A percentile compares a stretch with the other conserved stretches of the same genome.
These are phyloP conservation scores for Agastache rugosa DNA, from an alignment of 257 asterid genomes.

Conservation along the genomic window DNA sequence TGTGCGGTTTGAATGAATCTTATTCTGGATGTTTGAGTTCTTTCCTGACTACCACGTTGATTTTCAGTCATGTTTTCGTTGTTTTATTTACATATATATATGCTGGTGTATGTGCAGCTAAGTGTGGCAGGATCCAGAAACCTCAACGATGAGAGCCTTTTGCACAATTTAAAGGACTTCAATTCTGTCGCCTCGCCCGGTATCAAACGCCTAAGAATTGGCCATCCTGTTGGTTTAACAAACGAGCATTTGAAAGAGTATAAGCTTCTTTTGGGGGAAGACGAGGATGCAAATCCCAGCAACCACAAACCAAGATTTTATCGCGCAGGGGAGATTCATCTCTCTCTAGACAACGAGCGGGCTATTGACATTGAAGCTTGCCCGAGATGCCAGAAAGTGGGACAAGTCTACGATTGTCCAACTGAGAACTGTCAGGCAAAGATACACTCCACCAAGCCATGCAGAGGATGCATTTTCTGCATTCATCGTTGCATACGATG, in stretches of 20 bases:
- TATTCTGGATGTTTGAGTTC: background rate
- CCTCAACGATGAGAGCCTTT: constrained; percentile 49
- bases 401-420: constrained; percentile 82
- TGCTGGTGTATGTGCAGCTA: constrained; percentile 55
- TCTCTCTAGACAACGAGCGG: constrained; percentile 71
- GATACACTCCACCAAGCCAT: constrained; percentile 42
- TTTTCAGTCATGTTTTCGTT: background rate
- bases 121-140: constrained; percentile 63
- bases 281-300: constrained; percentile 37
- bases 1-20: background rate
- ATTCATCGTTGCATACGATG: constrained; percentile 70
- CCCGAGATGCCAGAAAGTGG: constrained; percentile 65
- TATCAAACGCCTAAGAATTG: constrained; percentile 65
- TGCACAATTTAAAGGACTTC: constrained; percentile 56
- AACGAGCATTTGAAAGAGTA: constrained; percentile 58
- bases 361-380: constrained; percentile 73
- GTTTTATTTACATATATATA: background rate
- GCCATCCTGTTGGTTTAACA: constrained; percentile 51
- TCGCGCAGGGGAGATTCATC: constrained; percentile 49
- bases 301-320: constrained; percentile 52
- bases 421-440: constrained; percentile 56
- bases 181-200: constrained; percentile 59
- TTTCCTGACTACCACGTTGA: background rate
- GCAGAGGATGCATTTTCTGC: constrained; percentile 76
- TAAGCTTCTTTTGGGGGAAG: constrained; percentile 59